Conservation (phyloP, 352 stramenopile genomes). For the Phytophthora citricola region DNA sequence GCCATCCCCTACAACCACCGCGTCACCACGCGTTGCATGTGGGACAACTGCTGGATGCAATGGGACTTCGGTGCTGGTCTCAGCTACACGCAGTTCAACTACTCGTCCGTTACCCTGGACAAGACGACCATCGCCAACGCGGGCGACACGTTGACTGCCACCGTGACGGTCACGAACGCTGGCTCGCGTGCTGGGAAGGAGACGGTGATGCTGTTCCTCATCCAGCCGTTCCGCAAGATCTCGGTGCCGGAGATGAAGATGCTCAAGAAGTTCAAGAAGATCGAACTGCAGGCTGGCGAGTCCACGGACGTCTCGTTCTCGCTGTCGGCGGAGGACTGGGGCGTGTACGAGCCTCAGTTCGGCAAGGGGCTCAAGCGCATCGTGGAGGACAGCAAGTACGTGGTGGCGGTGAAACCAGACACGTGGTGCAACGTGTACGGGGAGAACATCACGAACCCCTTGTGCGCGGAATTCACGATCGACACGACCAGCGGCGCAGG, state of each 20-base stretch:
- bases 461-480: neutral
- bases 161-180: neutral
- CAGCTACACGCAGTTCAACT: neutral
- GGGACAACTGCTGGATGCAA: conserved; percentile 55
- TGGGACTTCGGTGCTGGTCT: conserved; percentile 58
- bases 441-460: neutral
- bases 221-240: conserved; percentile 2
- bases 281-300: neutral
- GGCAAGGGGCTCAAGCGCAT: neutral
- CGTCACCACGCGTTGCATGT: conserved; percentile 51
- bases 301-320: neutral
- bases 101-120: neutral
- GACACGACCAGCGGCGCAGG: neutral
- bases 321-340: neutral
- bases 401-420: neutral
- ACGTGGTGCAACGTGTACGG: neutral
- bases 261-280: conserved; percentile 2
- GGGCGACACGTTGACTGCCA: neutral
- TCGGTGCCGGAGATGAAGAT: neutral
- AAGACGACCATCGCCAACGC: neutral
- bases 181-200: neutral
- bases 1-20: conserved; percentile 77
- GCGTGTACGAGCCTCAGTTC: neutral
- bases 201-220: neutral
- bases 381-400: neutral